Evolutionary conservation across 2,329 filamentous ascomycete species (phyloP), one percentile per base, ranked within the genome.

Genomic region (Alternaria hordeiaustralica): DNA sequence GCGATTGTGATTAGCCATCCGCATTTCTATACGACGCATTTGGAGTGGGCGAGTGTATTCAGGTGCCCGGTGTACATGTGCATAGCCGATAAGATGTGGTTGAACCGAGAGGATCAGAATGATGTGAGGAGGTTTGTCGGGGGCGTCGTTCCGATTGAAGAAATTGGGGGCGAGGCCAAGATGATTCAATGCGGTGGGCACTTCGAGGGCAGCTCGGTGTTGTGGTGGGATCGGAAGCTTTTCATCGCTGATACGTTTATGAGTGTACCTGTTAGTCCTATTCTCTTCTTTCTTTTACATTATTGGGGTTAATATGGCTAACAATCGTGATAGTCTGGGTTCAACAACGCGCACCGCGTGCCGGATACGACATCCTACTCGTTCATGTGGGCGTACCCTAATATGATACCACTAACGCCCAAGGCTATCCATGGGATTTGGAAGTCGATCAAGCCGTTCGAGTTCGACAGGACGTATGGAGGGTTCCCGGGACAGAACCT

Each of bases 1-100:
- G 92, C 90, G 0, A 94, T 96, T 49, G 88, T 85, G 0, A 92
- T 94, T 66, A 89, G 87, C 11, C 92, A 96, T 79, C 93, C 93
- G 56, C 93, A 96, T 76, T 96, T 92, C 80, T 96, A 92, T 80
- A 89, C 89, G 13, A 91, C 92, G 4, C 90, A 93, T 76, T 78
- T 92, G 0, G 87, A 90, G 68, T 96, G 93, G 92, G 89, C 90
- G 0, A 75, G 82, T 47, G 84, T 85, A 0, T 95, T 96, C 69
- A 28, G 80, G 5, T 94, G 92, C 70, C 89, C 88, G 0, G 88
- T 96, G 1, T 94, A 92, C 71, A 74, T 93, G 1, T 84, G 89
- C 0, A 78, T 78, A 6, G 89, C 91, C 61, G 93, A 96, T 77
- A 78, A 80, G 58, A 73, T 82, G 67, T 96, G 92, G 92, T 76